Conservation (phyloP, 192 early-diverging fungal species). For the Spizellomyces punctatus region DNA sequence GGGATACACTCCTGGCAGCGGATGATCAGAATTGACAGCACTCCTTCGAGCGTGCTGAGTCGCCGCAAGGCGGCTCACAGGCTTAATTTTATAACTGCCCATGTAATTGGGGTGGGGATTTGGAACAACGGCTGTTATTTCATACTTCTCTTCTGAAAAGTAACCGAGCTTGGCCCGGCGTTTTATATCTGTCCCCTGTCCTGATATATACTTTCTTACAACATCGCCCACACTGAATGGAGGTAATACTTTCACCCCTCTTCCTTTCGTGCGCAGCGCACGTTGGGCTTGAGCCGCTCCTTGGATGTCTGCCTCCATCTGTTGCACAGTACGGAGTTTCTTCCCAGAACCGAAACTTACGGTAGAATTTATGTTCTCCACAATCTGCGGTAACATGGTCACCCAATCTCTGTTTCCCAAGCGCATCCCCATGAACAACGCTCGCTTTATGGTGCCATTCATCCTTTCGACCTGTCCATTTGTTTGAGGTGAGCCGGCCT, state of each 20-base stretch:
- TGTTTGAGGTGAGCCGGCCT: background rate
- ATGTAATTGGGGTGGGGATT: background rate
- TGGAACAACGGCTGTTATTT: background rate
- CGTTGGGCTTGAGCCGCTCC: background rate
- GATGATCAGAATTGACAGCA: no score
- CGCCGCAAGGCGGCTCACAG: background rate
- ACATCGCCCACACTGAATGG: constrained; percentile 4
- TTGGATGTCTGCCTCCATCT: no score
- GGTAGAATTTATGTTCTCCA: background rate
- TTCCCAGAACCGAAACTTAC: background rate
- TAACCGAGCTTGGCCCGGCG: constrained; percentile 9
- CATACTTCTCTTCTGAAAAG: constrained; percentile 4
- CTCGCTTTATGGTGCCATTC: background rate
- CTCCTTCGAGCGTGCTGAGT: no score
- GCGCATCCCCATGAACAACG: background rate
- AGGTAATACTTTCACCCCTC: constrained; percentile 5
- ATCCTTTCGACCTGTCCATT: background rate
- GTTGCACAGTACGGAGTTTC: background rate
- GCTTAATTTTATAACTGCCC: background rate
- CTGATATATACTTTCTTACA: constrained; percentile 3
- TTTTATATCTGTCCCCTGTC: background rate
- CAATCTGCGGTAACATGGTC: constrained; percentile 2
- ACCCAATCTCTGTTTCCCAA: constrained; percentile 15
- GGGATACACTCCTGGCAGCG: constrained; percentile 4
- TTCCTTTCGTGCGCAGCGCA: background rate